Evolutionary conservation across 2,329 filamentous ascomycete species (phyloP), one percentile per base, ranked within the genome.

Genomic region (Fusarium siculi): DNA sequence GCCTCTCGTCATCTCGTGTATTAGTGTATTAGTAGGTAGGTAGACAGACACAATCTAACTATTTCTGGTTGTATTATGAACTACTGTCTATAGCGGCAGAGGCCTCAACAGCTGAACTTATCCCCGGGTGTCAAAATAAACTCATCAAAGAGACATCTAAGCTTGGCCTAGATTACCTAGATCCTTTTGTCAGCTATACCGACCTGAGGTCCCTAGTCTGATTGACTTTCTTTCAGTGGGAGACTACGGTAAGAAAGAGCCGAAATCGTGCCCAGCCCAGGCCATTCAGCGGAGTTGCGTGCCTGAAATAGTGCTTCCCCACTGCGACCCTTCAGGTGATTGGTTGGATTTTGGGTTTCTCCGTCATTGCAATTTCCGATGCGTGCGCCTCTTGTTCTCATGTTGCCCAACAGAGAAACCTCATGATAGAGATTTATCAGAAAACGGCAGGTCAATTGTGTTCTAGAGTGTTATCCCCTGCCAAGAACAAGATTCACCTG

Each of bases 321-420:
- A 58, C 47, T 37, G 9, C n/a, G 5, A 34, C 3, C 10, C 15
- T 9, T 36, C 14, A 28, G n/a, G 12, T 19, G 6, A 77, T 73
- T 76, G 74, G 75, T 28, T 53, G 49, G 40, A 28, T 28, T n/a
- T 16, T 63, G 65, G 59, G 57, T 66, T 74, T 68, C 32, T 71
- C 74, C 62, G 72, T 70, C 66, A 59, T 59, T 21, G 73, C 66
- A 77, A 77, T 77, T 77, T 77, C 75, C 75, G 75, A 66, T 37
- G 39, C 52, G 61, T 46, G 28, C 40, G 34, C 32, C 47, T 68
- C 30, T 36, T 36, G 44, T 52, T 65, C 63, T 58, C 21, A 23
- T 19, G 9, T 46, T 32, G n/a, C 43, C 21, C 32, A 67, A 52
- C 44, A 60, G 50, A 60, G 52, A 39, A 57, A 39, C 10, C 21